Evolutionary conservation across 257 asterid species (phyloP), one percentile per base, ranked within the genome.

Genomic region (Verbascum thapsus): DNA sequence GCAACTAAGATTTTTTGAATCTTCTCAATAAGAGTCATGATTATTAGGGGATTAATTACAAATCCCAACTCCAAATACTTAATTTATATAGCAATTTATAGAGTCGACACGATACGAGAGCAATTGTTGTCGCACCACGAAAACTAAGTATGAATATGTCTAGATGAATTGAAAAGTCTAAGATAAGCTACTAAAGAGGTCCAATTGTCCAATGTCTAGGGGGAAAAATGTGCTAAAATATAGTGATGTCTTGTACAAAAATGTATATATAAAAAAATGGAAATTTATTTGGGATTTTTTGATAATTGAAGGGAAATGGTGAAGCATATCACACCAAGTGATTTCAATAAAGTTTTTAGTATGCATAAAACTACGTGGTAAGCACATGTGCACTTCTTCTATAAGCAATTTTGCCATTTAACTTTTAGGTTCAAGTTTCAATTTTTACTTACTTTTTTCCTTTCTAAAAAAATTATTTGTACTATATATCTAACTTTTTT

Each of bases 331-430:
- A 45, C 38, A 44, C 32, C 20, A 34, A 35, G 12, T 43, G n/a
- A 48, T n/a, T 17, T 19, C 13, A 58, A 49, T 34, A 26, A 37
- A 47, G 45, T 67, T 48, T n/a, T 47, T 48, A 34, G n/a, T 22
- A 8, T 3, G 37, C 59, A 35, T n/a, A 37, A 35, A 6, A 45
- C 32, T n/a, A 26, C 18, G 8, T 67, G 72, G 23, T 55, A 55
- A 26, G 53, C 53, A 26, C 32, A 53, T 53, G 42, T 57, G 53
- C 52, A 57, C 30, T 13, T 18, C 10, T 42, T 66, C 35, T 52
- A 66, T 6, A 3, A 56, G 72, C 44, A 67, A 67, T 58, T 57
- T 22, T 56, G 32, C 39, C 22, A n/a, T 19, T 41, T 40, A 67
- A 58, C 58, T 57, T 57, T 56, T 44, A 40, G 64, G 23, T 30